Evolutionary conservation across 2,329 filamentous ascomycete species (phyloP), one percentile per base, ranked within the genome.

Genomic region (Juglanconis sp.): DNA sequence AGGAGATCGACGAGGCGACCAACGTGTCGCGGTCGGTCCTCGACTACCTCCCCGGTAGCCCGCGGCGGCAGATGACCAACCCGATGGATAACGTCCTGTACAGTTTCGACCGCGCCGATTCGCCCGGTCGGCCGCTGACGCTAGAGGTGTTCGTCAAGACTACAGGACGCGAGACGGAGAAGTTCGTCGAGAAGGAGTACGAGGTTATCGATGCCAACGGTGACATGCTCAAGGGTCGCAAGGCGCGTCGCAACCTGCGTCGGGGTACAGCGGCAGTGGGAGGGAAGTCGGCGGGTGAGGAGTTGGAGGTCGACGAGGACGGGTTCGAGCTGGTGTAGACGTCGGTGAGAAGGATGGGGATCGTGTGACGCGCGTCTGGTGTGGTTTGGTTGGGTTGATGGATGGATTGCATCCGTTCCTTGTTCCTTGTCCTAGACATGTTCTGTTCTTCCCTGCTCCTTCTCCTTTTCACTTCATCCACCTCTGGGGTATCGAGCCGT

Each of bases 161-260:
- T 59, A 71, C 56, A 64, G 72, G 67, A 2, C 67, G 71, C 3
- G 76, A 74, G 53, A 80, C 76, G 36, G 78, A 80, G 68, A 75
- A 73, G 64, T 68, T 79, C 54, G 73, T 80, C 47, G 76, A 79
- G 70, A 76, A 76, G 65, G 78, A 81, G 68, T 81, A 80, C 64
- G 77, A 79, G 68, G 74, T 81, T 34, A 64, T 81, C 13, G 78
- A 80, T 63, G 71, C 64, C 63, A 77, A 79, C 49, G 78, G 78
- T 24, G 73, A 80, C 44, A 68, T 74, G 2, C 70, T 80, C 42
- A 75, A 73, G 66, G 78, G 78, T 46, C 71, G 73, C 46, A 77
- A 75, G 72, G 78, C 76, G 13, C 75, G 76, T 15, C 71, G 71
- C 56, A 72, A 74, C 56, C 68, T 81, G 57, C 75, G 77, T 60